These are phyloP conservation scores for Wickerhamiella cacticola DNA, from an alignment of 805 yeast genomes.

Conservation along the genomic window DNA sequence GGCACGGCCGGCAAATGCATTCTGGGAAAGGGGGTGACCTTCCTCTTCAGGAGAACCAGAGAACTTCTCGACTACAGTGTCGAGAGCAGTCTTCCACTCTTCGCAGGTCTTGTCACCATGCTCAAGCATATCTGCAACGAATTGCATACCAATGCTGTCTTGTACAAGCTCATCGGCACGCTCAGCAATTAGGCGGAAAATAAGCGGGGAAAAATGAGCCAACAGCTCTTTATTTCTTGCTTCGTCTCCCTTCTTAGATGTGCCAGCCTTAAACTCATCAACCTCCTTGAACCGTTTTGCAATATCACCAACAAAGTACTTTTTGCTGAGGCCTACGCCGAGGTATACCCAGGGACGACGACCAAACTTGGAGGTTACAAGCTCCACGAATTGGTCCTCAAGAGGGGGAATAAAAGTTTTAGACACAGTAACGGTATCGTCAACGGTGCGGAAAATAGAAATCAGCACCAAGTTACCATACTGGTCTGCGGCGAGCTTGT, in stretches of 20 bases:
- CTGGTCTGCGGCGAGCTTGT: constrained; percentile 67
- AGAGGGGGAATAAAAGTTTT: constrained; percentile 59
- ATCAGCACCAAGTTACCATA: constrained; percentile 73
- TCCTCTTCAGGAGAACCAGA: constrained; percentile 58
- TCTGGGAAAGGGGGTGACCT: constrained; percentile 42
- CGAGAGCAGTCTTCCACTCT: constrained; percentile 31
- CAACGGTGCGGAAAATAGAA: constrained; percentile 72
- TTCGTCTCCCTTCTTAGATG: constrained; percentile 76
- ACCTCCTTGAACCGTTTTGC: constrained; percentile 50
- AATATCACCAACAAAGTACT: constrained; percentile 62
- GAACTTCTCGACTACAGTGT: constrained; percentile 39
- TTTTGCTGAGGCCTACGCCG: constrained; percentile 64
- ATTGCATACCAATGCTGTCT: constrained; percentile 60
- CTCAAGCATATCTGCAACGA: constrained; percentile 60
- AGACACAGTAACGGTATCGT: constrained; percentile 75
- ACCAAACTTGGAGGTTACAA: constrained; percentile 60
- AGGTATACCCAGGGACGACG: constrained; percentile 82
- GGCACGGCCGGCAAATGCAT: constrained; percentile 20
- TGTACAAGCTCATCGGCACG: constrained; percentile 41
- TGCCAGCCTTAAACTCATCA: constrained; percentile 47
- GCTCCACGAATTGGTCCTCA: constrained; percentile 37
- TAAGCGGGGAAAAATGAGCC: constrained; percentile 49
- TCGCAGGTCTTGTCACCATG: constrained; percentile 38
- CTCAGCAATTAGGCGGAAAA: constrained; percentile 44
- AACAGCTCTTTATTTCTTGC: constrained; percentile 63